Base-by-base conservation (phyloP, 495 filamentous ascomycete species). In the Pseudomonodictys pantanalensis region DNA sequence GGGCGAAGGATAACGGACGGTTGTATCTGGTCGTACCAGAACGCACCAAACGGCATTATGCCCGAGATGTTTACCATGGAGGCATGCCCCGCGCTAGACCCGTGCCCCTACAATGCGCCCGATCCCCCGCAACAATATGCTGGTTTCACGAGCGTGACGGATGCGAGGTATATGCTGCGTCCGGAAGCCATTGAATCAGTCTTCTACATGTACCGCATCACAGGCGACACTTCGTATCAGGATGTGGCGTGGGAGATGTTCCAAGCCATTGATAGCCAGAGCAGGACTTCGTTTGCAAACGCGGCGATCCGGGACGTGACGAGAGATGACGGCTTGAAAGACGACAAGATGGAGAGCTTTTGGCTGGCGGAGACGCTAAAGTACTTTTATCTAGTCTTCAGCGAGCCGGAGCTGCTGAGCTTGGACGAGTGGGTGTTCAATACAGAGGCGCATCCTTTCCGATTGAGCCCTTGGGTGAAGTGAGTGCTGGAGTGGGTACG, bases 181-280 rank as follows among this genome's bases (percentile, higher is more conserved):
- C 70, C 70, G 60, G 87, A 76, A 44, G 76, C 62, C 1, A 71
- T 73, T 48, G 70, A 73, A 52, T 66, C 82, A 30, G 71, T 91
- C 2, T 92, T 91, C 68, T 76, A 89, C 45, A 78, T 89, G 66
- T 90, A 89, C 64, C 81, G 89, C 5, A 82, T 90, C 45, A 90
- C 88, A 0, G 89, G 88, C 15, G 81, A 88, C 45, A 69, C 76
- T 20, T 78, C 77, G 9, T 75, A 86, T 22, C 78, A 82, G 54
- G 86, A 90, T 20, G 71, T 79, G 11, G 89, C 87, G 20, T 92
- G 88, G 89, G 76, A 77, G 17, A 91, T 92, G 86, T 91, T 89
- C 67, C 70, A 76, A 46, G 77, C 78, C 29, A 84, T 91, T 30
- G 76, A 81, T 17, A 80, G 77, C 49, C 74, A 76, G 32, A 87